Conservation (phyloP, 2,329 filamentous ascomycete species). For the Alternaria sp. region DNA sequence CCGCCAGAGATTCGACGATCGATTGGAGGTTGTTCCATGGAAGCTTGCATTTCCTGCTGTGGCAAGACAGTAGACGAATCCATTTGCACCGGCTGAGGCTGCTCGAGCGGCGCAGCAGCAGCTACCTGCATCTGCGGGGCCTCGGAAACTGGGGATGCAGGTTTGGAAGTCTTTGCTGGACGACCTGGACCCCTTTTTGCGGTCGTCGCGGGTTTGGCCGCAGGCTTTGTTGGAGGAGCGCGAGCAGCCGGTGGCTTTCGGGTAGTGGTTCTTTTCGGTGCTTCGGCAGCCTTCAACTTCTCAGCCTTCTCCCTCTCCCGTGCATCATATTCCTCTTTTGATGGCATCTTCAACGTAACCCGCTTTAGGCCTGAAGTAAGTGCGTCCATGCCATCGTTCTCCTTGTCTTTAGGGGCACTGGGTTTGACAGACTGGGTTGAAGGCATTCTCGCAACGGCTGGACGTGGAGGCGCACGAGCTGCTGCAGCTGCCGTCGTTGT, state of each 20-base stretch:
- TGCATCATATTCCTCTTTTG: constrained; percentile 63
- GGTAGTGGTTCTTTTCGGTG: constrained; percentile 39
- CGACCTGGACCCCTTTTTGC: constrained; percentile 36
- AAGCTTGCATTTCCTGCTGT: background rate
- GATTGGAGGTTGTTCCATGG: background rate
- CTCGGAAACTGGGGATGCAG: constrained; percentile 39
- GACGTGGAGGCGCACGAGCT: constrained; percentile 40
- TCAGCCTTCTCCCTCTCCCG: constrained; percentile 55
- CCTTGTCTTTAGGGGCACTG: constrained; percentile 24
- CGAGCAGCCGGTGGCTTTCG: constrained; percentile 30
- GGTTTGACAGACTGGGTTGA: constrained; percentile 41
- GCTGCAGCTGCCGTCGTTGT: constrained; percentile 47
- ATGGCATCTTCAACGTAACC: constrained; percentile 65
- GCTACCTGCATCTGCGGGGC: constrained; percentile 28
- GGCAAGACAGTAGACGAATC: constrained; percentile 13
- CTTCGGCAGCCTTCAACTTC: constrained; percentile 46
- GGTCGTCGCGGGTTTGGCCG: constrained; percentile 20
- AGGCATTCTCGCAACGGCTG: constrained; percentile 52
- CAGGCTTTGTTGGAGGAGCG: constrained; percentile 18
- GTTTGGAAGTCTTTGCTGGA: constrained; percentile 30
- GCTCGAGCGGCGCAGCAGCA: constrained; percentile 30
- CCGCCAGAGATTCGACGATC: constrained; percentile 26
- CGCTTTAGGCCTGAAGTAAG: constrained; percentile 61
- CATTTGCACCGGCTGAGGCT: constrained; percentile 36
- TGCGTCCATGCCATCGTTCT: constrained; percentile 53